Evolutionary conservation across 2,329 filamentous ascomycete genomes (phyloP).

Genomic region (Xylariaceae sp.): DNA sequence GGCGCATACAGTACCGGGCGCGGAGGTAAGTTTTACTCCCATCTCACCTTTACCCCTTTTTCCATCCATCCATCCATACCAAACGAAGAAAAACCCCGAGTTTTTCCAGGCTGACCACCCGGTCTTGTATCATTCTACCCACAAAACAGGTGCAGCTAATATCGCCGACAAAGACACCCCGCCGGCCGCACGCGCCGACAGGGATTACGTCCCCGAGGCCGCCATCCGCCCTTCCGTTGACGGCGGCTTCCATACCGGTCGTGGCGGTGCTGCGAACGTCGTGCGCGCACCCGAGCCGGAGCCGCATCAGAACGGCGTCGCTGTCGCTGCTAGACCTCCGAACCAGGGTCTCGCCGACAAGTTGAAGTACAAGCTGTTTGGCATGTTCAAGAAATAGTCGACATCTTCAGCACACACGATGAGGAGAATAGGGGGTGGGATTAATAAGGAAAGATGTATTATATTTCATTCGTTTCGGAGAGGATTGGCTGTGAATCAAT

Average conservation of each 20-base stretch:
- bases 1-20: slow-evolving; percentile 55
- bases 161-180: slow-evolving; percentile 46
- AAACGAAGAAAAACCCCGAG: background rate
- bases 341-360: slow-evolving; percentile 47
- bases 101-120: background rate
- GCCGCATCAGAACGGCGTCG: background rate
- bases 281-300: slow-evolving; percentile 33
- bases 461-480: no score
- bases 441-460: no score
- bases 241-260: slow-evolving; percentile 52
- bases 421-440: no score
- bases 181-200: slow-evolving; percentile 41
- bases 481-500: no score
- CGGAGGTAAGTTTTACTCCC: slow-evolving; percentile 42
- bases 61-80: no score
- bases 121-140: background rate
- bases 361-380: slow-evolving; percentile 52
- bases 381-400: slow-evolving; percentile 43
- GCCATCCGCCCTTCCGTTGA: slow-evolving; percentile 46
- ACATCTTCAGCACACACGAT: no score
- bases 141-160: slow-evolving; percentile 49
- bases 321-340: slow-evolving; percentile 20
- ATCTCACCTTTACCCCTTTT: background rate
- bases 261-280: slow-evolving; percentile 56
- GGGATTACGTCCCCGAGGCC: slow-evolving; percentile 48